Evolutionary conservation across 2,329 filamentous ascomycete genomes (phyloP).

Genomic region (Teratosphaeriaceae sp.): DNA sequence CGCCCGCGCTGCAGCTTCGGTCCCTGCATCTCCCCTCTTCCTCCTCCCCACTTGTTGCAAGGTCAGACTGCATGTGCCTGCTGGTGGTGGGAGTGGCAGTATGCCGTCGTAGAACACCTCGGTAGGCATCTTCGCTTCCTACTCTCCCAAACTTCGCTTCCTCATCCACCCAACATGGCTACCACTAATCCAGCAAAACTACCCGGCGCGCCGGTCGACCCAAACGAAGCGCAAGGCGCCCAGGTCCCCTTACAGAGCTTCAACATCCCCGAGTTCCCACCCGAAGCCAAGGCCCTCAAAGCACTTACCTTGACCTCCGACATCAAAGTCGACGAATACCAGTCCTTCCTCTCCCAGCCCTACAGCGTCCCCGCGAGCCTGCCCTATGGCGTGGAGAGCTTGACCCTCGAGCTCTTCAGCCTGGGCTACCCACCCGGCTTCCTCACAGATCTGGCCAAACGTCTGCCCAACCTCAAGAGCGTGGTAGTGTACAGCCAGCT

Average conservation of each 20-base stretch:
- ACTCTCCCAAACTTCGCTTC: too few species aligned
- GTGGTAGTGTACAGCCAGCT: constrained; percentile 43
- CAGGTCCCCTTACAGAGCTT: constrained; percentile 43
- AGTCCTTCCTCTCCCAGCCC: constrained; percentile 29
- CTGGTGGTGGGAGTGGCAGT: too few species aligned
- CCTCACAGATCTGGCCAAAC: constrained; percentile 33
- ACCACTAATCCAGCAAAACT: constrained; percentile 13
- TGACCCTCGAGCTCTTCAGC: constrained; percentile 45
- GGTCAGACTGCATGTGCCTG: too few species aligned
- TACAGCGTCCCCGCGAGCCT: constrained; percentile 32
- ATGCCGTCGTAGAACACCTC: too few species aligned
- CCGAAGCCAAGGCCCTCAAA: constrained; percentile 36
- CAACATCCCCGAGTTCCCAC: constrained; percentile 39
- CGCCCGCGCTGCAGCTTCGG: too few species aligned
- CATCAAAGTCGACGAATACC: constrained; percentile 43
- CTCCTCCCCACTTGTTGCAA: too few species aligned
- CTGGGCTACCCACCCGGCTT: constrained; percentile 42
- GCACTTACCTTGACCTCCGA: constrained; percentile 44
- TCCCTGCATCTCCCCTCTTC: too few species aligned
- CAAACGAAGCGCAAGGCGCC: constrained; percentile 33
- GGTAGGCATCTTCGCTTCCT: too few species aligned
- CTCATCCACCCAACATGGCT: constrained; percentile 12
- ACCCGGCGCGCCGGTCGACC: constrained; percentile 17
- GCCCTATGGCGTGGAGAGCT: constrained; percentile 34
- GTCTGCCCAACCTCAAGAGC: constrained; percentile 35